Percentiles rank a stretch among this genome's conserved stretches.
These are phyloP conservation scores for Trichoderma sp. DNA, from an alignment of 2,329 filamentous ascomycete genomes.

Conservation along the genomic window DNA sequence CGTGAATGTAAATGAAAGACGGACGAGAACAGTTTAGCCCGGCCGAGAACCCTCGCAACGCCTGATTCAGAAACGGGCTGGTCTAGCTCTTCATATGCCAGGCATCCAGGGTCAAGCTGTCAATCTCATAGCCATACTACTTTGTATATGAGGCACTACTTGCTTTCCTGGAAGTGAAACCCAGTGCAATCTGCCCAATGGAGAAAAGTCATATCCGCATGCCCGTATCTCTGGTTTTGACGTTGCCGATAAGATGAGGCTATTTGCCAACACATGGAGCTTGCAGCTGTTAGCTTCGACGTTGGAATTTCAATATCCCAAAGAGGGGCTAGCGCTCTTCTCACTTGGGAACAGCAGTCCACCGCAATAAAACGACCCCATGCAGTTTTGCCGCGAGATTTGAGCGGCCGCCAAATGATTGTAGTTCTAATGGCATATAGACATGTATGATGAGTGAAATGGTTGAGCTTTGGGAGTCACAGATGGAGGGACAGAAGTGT, in stretches of 20 bases:
- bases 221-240: slow-evolving; percentile 8
- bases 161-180: background rate
- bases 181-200: slow-evolving; percentile 3
- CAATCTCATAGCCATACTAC: background rate
- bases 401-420: background rate
- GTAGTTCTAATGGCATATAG: background rate
- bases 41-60: slow-evolving; percentile 15
- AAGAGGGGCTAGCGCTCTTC: background rate
- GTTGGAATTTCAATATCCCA: background rate
- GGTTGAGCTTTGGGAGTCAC: background rate
- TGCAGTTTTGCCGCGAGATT: background rate
- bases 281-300: background rate
- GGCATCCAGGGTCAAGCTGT: background rate
- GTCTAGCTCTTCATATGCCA: background rate
- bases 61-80: slow-evolving; percentile 18
- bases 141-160: slow-evolving; percentile 1
- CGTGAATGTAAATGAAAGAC: background rate
- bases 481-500: background rate
- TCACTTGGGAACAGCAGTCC: slow-evolving; percentile 2
- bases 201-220: slow-evolving; percentile 1
- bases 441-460: background rate
- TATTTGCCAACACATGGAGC: background rate
- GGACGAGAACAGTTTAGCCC: background rate
- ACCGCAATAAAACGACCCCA: slow-evolving; percentile 10
- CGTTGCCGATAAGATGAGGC: background rate